phyloP scores from a whole-genome alignment of 768 basidiomycete genomes.

The Sistotremastrum suecicum region DNA sequence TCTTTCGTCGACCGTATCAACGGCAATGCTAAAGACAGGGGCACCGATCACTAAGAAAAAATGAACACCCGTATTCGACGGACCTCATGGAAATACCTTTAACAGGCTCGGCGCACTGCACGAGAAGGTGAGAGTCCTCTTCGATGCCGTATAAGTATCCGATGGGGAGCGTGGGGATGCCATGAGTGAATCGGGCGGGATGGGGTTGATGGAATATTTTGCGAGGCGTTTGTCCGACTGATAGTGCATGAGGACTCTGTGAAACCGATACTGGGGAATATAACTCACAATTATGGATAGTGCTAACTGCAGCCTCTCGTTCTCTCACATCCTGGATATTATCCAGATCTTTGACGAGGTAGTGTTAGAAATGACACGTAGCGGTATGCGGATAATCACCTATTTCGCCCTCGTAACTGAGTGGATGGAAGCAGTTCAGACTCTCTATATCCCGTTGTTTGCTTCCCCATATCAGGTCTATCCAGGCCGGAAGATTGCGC shows the following conservation, averaged over 20 bases:
- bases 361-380: neutral
- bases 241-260: neutral
- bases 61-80: neutral
- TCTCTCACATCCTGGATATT: slow-evolving; percentile 75
- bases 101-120: slow-evolving; percentile 39
- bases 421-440: slow-evolving; percentile 80
- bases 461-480: slow-evolving; percentile 86
- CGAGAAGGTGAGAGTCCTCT: slow-evolving; percentile 64
- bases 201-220: slow-evolving; percentile 72
- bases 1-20: slow-evolving; percentile 44
- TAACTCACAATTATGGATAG: slow-evolving; percentile 82
- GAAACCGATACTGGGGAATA: neutral
- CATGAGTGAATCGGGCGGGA: slow-evolving; percentile 59
- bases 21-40: slow-evolving; percentile 35
- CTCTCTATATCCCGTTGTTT: slow-evolving; percentile 69
- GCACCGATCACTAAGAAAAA: slow-evolving; percentile 20
- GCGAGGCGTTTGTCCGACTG: slow-evolving; percentile 85
- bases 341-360: slow-evolving; percentile 50
- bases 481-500: slow-evolving; percentile 75
- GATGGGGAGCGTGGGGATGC: slow-evolving; percentile 56
- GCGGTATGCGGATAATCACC: slow-evolving; percentile 23
- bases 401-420: slow-evolving; percentile 87
- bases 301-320: slow-evolving; percentile 84
- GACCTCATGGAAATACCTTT: slow-evolving; percentile 43
- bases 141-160: slow-evolving; percentile 64